phyloP scores from a whole-genome alignment of 2,329 filamentous ascomycete species.

The Alternaria postmessia region DNA sequence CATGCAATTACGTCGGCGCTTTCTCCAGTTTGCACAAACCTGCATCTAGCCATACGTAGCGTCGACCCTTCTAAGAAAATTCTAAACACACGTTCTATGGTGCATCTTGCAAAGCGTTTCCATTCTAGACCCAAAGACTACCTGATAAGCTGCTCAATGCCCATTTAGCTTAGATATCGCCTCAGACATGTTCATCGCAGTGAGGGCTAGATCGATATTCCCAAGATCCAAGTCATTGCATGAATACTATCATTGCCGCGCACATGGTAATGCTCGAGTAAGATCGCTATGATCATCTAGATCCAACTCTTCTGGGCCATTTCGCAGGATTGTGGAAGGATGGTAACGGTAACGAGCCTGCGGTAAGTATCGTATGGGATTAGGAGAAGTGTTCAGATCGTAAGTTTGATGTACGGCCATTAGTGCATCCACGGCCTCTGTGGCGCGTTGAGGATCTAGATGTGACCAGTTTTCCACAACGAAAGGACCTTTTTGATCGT shows the following conservation, averaged over 20 bases:
- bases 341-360: neutral
- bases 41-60: neutral
- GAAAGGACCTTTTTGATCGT: neutral
- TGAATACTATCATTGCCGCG: neutral
- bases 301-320: neutral
- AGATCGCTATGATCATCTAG: neutral
- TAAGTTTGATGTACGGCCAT: conserved; percentile 7
- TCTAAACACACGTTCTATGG: neutral
- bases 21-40: neutral
- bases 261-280: neutral
- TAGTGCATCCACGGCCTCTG: conserved; percentile 4
- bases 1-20: neutral
- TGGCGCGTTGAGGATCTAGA: neutral
- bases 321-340: neutral
- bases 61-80: neutral
- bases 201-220: neutral
- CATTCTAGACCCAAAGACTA: neutral
- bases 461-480: neutral
- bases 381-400: neutral
- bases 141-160: neutral
- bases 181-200: neutral
- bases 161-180: neutral
- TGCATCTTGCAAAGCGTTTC: neutral
- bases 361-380: neutral
- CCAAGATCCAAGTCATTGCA: neutral